Percentiles rank a stretch among this genome's conserved stretches.
Conservation (phyloP, 2,329 filamentous ascomycete genomes). For the Plenodomus tracheiphilus region DNA sequence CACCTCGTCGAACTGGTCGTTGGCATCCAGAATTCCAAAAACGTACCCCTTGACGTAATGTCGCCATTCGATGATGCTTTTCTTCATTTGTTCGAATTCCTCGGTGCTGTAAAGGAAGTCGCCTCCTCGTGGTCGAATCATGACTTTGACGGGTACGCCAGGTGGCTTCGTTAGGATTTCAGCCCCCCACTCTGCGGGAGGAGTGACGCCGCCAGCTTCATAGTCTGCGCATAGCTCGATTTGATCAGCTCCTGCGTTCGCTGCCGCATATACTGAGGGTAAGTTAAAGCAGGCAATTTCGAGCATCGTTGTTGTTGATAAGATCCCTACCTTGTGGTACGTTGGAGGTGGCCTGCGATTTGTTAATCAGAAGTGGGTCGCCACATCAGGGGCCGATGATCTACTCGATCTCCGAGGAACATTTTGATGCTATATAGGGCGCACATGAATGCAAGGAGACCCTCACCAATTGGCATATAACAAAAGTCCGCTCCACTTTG, state of each 20-base stretch:
- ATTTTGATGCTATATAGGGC: too few relatives aligned
- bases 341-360: background rate
- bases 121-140: slow-evolving; percentile 57
- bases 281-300: slow-evolving; percentile 57
- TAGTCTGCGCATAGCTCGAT: slow-evolving; percentile 56
- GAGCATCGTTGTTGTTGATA: slow-evolving; percentile 25
- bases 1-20: slow-evolving; percentile 44
- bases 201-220: slow-evolving; percentile 49
- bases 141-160: slow-evolving; percentile 53
- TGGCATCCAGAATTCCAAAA: slow-evolving; percentile 52
- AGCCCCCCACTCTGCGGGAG: slow-evolving; percentile 30
- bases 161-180: slow-evolving; percentile 24
- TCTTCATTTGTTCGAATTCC: slow-evolving; percentile 52
- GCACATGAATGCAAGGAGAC: too few relatives aligned
- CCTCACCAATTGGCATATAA: too few relatives aligned
- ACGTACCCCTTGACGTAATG: slow-evolving; percentile 54
- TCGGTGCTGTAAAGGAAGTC: slow-evolving; percentile 49
- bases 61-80: slow-evolving; percentile 44
- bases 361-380: background rate
- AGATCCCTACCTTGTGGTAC: too few relatives aligned
- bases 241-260: slow-evolving; percentile 50
- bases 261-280: slow-evolving; percentile 49
- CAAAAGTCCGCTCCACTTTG: too few relatives aligned
- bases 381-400: too few relatives aligned
- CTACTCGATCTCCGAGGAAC: too few relatives aligned